phyloP scores from a whole-genome alignment of 768 basidiomycete species.

The Pleurotus giganteus region DNA sequence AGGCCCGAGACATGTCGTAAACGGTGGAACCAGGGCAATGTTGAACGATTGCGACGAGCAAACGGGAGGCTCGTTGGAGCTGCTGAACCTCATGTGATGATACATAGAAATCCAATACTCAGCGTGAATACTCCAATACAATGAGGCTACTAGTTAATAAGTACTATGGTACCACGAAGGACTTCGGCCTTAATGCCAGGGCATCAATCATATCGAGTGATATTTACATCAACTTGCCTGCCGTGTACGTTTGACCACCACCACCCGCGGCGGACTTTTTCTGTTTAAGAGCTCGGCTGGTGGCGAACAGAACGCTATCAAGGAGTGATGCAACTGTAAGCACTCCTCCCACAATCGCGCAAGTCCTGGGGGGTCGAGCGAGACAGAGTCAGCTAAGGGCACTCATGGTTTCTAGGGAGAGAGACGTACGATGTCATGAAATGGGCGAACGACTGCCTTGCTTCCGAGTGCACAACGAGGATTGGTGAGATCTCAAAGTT shows the following conservation, averaged over 20 bases:
- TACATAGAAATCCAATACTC: too few species aligned
- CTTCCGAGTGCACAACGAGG: slow-evolving; percentile 88
- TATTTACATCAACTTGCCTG: slow-evolving; percentile 46
- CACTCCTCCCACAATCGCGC: slow-evolving; percentile 97
- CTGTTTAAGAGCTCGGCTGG: slow-evolving; percentile 69
- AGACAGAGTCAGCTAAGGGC: background rate
- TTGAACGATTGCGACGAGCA: too few species aligned
- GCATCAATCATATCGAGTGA: too few species aligned
- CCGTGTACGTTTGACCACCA: slow-evolving; percentile 26
- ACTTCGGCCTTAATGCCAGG: too few species aligned
- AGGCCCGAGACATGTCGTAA: too few species aligned
- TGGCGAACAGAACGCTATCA: slow-evolving; percentile 85
- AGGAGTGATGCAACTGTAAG: slow-evolving; percentile 89
- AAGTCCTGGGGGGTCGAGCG: slow-evolving; percentile 67
- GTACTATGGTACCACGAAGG: too few species aligned
- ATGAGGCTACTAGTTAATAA: too few species aligned
- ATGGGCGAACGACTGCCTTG: slow-evolving; percentile 93
- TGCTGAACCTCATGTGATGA: too few species aligned
- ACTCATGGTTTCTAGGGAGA: slow-evolving; percentile 3
- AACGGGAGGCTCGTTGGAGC: too few species aligned
- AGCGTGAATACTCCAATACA: too few species aligned
- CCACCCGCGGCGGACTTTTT: slow-evolving; percentile 34
- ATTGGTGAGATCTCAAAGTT: slow-evolving; percentile 98
- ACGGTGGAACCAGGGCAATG: too few species aligned
- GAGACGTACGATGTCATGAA: slow-evolving; percentile 88